Conservation (phyloP, 2,329 filamentous ascomycete genomes). For the Paracoccidioides lutzii region DNA sequence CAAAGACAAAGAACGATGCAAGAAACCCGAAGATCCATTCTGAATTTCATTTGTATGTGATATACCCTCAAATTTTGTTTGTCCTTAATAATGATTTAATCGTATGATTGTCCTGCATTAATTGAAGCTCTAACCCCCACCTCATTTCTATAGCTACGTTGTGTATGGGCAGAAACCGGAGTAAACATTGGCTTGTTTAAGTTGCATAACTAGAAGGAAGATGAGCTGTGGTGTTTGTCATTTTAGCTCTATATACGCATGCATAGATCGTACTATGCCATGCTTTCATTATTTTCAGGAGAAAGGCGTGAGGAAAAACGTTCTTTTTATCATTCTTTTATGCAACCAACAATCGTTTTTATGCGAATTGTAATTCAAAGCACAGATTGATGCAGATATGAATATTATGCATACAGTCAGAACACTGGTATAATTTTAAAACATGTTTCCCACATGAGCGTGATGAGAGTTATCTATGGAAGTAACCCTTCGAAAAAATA, state of each 20-base stretch:
- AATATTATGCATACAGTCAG: too few relatives aligned
- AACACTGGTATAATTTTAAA: too few relatives aligned
- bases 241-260: neutral
- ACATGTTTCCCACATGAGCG: too few relatives aligned
- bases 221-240: too few relatives aligned
- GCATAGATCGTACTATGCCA: neutral
- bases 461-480: too few relatives aligned
- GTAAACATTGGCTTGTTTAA: neutral
- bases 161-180: slow-evolving; percentile 4
- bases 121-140: neutral
- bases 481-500: too few relatives aligned
- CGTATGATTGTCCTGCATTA: neutral
- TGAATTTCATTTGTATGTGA: slow-evolving; percentile 4
- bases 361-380: too few relatives aligned
- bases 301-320: neutral
- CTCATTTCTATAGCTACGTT: slow-evolving; percentile 1
- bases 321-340: neutral
- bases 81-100: neutral
- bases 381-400: too few relatives aligned
- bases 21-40: slow-evolving; percentile 2
- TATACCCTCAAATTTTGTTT: neutral
- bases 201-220: neutral
- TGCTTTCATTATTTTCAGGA: neutral
- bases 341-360: too few relatives aligned
- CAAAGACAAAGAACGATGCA: slow-evolving; percentile 2